Evolutionary conservation across 345 rosid genomes (phyloP).

Genomic region (Melaleuca quinquenervia): DNA sequence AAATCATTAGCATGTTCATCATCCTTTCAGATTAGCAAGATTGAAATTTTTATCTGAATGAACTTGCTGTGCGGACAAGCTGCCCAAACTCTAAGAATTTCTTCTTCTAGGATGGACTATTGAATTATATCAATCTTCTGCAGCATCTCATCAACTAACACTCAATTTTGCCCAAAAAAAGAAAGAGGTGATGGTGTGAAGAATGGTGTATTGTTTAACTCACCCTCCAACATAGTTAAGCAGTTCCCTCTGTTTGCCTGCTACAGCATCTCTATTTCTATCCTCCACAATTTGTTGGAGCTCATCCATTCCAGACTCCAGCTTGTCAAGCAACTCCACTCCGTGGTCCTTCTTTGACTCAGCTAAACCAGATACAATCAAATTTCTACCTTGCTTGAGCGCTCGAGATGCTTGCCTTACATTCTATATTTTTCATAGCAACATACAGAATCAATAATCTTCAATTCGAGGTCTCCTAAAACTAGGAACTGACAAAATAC

Average conservation of each 20-base stretch:
- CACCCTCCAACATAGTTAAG: constrained; percentile 87
- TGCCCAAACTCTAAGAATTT: not conserved
- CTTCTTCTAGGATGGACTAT: not conserved
- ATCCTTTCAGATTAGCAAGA: not conserved
- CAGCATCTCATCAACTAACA: not conserved
- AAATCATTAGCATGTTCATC: not conserved
- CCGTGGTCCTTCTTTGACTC: constrained; percentile 89
- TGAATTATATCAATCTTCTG: not conserved
- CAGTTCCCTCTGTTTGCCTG: constrained; percentile 82
- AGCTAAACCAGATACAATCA: constrained; percentile 68
- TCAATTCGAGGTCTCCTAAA: not conserved
- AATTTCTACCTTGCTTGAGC: constrained; percentile 63
- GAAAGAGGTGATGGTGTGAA: not conserved
- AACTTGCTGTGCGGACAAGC: not conserved
- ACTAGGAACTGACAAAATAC: not conserved
- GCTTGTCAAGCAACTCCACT: constrained; percentile 56
- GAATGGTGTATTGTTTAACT: constrained; percentile 5
- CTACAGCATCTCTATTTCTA: constrained; percentile 85
- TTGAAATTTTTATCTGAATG: not conserved
- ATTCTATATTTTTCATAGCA: constrained; percentile 41
- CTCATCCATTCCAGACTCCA: constrained; percentile 83
- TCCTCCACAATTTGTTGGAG: constrained; percentile 78
- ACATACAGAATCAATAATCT: not conserved
- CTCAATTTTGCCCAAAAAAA: not conserved
- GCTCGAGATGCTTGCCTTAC: constrained; percentile 71